phyloP scores from a whole-genome alignment of 2,329 filamentous ascomycete species.

The Colletotrichum higginsianum region DNA sequence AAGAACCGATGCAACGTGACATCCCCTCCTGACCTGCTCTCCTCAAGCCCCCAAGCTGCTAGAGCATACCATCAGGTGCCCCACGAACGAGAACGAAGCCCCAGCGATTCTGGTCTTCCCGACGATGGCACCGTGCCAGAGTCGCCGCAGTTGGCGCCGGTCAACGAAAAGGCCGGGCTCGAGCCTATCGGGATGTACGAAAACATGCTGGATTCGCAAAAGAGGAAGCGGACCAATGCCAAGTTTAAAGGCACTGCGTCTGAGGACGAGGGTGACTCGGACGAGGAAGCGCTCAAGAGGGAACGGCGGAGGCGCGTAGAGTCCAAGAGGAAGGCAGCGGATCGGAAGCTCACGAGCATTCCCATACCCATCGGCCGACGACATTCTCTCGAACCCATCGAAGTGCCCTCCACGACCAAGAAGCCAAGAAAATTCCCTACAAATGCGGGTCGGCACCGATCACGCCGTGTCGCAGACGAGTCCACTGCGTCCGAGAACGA shows the following conservation, averaged over 20 bases:
- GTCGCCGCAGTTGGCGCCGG: constrained; percentile 47
- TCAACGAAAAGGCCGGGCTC: constrained; percentile 12
- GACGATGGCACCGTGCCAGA: constrained; percentile 54
- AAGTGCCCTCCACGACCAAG: constrained; percentile 27
- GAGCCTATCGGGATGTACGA: constrained; percentile 61
- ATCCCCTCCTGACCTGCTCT: constrained; percentile 58
- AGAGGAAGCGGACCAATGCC: constrained; percentile 52
- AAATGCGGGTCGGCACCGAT: neutral
- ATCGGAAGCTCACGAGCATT: constrained; percentile 54
- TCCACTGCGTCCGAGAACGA: constrained; percentile 33
- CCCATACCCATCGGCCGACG: constrained; percentile 54
- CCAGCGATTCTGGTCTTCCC: constrained; percentile 44
- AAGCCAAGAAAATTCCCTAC: constrained; percentile 7
- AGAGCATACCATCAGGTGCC: constrained; percentile 30
- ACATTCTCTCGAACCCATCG: constrained; percentile 2
- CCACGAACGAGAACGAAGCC: constrained; percentile 47
- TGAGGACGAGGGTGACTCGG: constrained; percentile 55
- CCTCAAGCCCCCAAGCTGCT: constrained; percentile 58
- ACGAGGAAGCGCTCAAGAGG: constrained; percentile 51
- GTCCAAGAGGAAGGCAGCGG: constrained; percentile 56
- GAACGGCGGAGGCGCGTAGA: constrained; percentile 56
- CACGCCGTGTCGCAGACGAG: neutral
- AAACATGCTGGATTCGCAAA: constrained; percentile 62
- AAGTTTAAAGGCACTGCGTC: constrained; percentile 47
- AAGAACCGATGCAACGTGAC: constrained; percentile 65